A percentile compares a stretch with the other conserved stretches of the same genome.
These are phyloP conservation scores for Sclerotinia spermophila DNA, from an alignment of 2,329 filamentous ascomycete species.

Conservation along the genomic window DNA sequence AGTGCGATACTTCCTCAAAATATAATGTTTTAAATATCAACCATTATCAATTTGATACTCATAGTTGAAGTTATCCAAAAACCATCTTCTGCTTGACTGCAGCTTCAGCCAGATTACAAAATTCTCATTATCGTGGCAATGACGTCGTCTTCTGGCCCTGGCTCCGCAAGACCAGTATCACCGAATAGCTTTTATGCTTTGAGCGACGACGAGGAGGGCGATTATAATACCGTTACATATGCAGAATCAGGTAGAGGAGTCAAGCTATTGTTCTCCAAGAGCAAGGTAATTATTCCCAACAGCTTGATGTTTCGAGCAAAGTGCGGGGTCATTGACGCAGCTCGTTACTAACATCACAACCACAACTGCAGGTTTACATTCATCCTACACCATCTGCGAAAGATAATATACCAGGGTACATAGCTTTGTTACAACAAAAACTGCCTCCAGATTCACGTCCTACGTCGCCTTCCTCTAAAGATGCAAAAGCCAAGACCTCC, in stretches of 20 bases:
- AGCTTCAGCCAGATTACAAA: neutral
- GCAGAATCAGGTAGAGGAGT: conserved; percentile 74
- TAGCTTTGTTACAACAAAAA: conserved; percentile 91
- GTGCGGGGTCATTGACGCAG: conserved; percentile 19
- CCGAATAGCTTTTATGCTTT: conserved; percentile 91
- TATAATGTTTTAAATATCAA: neutral
- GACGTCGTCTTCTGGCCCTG: conserved; percentile 33
- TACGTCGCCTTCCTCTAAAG: conserved; percentile 37
- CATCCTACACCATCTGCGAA: conserved; percentile 90
- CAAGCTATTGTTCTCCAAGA: conserved; percentile 92
- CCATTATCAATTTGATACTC: neutral
- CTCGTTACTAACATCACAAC: conserved; percentile 15
- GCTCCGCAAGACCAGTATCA: conserved; percentile 49
- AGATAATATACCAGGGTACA: conserved; percentile 93
- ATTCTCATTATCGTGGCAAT: conserved; percentile 24
- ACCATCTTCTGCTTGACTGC: neutral
- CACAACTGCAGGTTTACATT: conserved; percentile 72
- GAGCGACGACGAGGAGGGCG: conserved; percentile 93
- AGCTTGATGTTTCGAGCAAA: neutral
- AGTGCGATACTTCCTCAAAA: neutral
- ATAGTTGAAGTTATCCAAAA: neutral
- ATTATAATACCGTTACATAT: conserved; percentile 90
- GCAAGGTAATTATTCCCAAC: conserved; percentile 62
- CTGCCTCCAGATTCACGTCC: conserved; percentile 39
- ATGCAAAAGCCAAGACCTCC: conserved; percentile 49